phyloP scores from a whole-genome alignment of 140 eudicot genomes.

The Flaveria floridana region DNA sequence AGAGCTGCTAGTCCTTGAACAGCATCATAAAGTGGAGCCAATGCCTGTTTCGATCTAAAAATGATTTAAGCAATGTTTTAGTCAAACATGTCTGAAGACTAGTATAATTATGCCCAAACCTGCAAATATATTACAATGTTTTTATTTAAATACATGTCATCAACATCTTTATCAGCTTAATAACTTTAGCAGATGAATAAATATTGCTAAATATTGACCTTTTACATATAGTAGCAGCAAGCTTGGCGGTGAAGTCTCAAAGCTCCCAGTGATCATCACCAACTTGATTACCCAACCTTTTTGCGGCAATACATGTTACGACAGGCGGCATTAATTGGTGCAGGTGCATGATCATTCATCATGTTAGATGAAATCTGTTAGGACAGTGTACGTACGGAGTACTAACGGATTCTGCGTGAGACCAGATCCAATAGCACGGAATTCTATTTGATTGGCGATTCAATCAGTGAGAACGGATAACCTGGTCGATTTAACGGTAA shows the following conservation, averaged over 20 bases:
- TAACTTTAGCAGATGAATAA: constrained; percentile 13
- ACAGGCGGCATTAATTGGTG: constrained; percentile 73
- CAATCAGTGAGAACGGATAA: too few relatives aligned
- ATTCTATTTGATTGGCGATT: too few relatives aligned
- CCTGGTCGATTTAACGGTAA: too few relatives aligned
- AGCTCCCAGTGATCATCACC: constrained; percentile 74
- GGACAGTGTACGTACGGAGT: too few relatives aligned
- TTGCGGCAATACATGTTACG: constrained; percentile 58
- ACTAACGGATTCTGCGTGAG: too few relatives aligned
- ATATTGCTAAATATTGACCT: constrained; percentile 34
- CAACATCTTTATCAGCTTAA: background rate
- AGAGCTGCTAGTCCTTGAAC: constrained; percentile 72
- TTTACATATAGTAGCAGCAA: constrained; percentile 61
- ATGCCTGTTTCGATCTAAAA: constrained; percentile 54
- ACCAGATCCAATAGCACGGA: too few relatives aligned
- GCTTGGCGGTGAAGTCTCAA: constrained; percentile 60
- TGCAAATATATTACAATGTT: constrained; percentile 24
- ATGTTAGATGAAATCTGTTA: background rate
- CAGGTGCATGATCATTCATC: constrained; percentile 38
- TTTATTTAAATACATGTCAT: constrained; percentile 17
- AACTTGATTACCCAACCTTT: constrained; percentile 53
- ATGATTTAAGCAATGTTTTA: constrained; percentile 39
- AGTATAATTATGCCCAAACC: constrained; percentile 63
- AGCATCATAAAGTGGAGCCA: constrained; percentile 72
- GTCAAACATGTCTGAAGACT: constrained; percentile 67